A percentile compares a stretch with the other conserved stretches of the same genome.
These are phyloP conservation scores for Cutaneotrichosporon spelunceum DNA, from an alignment of 1,284 basidiomycete species.

Conservation along the genomic window DNA sequence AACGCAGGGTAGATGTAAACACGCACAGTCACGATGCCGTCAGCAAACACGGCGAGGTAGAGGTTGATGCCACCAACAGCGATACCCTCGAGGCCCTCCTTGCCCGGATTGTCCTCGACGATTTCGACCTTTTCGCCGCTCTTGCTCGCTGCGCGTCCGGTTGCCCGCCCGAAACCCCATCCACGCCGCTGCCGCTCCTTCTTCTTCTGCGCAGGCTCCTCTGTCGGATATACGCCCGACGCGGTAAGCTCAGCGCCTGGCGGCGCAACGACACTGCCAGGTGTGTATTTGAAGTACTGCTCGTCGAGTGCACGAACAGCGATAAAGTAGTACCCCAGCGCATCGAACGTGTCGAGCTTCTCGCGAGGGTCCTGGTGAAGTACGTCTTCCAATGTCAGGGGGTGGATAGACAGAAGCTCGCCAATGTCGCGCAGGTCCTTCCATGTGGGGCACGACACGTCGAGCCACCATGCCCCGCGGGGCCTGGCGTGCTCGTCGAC, in stretches of 20 bases:
- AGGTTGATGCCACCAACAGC: conserved; percentile 76
- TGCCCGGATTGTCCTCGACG: conserved; percentile 57
- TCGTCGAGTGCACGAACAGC: conserved; percentile 81
- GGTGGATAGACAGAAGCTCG: conserved; percentile 67
- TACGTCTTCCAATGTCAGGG: conserved; percentile 91
- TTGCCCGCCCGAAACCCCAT: conserved; percentile 42
- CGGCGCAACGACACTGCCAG: conserved; percentile 30
- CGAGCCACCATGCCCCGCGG: conserved; percentile 71
- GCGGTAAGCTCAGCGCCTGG: conserved; percentile 2
- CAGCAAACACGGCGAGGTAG: conserved; percentile 80
- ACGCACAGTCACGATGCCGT: conserved; percentile 82
- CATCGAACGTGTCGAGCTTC: conserved; percentile 84
- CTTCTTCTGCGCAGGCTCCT: conserved; percentile 1
- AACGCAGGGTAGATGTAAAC: background rate
- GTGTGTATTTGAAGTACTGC: conserved; percentile 58
- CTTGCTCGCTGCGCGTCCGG: conserved; percentile 33
- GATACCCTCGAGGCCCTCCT: conserved; percentile 60
- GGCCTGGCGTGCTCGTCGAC: conserved; percentile 8
- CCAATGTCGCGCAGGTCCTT: conserved; percentile 84
- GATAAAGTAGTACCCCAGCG: conserved; percentile 89
- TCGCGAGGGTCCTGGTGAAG: conserved; percentile 91
- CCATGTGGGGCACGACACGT: conserved; percentile 85
- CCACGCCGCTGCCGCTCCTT: conserved; percentile 35
- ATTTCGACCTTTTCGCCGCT: conserved; percentile 55
- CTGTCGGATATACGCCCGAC: background rate